Base-by-base conservation (phyloP, 345 rosid genomes). In the Eutrema heterophyllum region DNA sequence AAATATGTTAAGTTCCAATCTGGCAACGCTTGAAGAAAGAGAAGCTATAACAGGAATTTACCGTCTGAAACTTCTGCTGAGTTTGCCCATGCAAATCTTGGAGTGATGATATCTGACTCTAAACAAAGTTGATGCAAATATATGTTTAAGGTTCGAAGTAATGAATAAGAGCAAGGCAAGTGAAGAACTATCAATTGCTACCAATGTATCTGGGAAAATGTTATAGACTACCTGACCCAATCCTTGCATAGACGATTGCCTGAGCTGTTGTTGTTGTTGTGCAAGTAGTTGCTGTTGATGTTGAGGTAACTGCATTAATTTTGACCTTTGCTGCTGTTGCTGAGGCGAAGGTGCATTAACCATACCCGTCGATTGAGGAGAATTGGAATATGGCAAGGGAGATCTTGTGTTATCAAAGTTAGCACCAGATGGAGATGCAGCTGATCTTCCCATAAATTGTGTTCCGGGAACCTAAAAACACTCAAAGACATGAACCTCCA, bases 271-370 rank as follows among this genome's bases (percentile, higher is more conserved):
- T 7, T 70, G 94, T 4, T 73, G 79, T 64, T 87, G 95, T 72
- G 95, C 84, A 60, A 88, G 84, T 18, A 88, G 66, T 79, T 89
- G 91, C 67, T 86, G 93, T 64, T 89, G 97, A 81, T 87, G 96
- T 52, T 80, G 87, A 67, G 96, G 89, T 74, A 86, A 78, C 65
- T 82, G 92, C 88, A 90, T 82, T 55, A 90, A n/a, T 78, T 90
- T 93, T 67, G 84, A 77, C 71, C 97, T 87, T 79, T 86, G 87
- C 79, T 86, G 93, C 44, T 83, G 89, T 35, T 86, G 97, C 77
- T 89, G 97, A 70, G 99, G 97, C 69, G 97, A 95, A 53, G 96
- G 91, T 12, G 84, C 81, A 64, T 87, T 95, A 85, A 87, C 87
- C 83, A 95, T 86, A 38, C 92, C 69, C 61, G 88, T 84, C 40